phyloP scores from a whole-genome alignment of 2,329 filamentous ascomycete species.

The Diaporthe australafricana region DNA sequence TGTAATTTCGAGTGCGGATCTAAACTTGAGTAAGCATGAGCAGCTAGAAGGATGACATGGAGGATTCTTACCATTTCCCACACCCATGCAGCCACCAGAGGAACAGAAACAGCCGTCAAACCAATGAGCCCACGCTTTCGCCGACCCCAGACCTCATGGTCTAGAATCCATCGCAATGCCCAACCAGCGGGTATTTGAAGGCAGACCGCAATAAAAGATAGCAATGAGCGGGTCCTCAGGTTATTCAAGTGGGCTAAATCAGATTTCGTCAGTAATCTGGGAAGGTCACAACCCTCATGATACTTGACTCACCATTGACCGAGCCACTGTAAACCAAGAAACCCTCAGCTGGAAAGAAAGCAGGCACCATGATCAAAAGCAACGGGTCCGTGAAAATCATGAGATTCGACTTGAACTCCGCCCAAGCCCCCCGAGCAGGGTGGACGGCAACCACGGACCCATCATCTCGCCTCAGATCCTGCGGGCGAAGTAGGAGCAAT shows the following conservation, averaged over 20 bases:
- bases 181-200: conserved; percentile 46
- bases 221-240: conserved; percentile 37
- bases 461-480: conserved; percentile 1
- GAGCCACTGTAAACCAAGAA: conserved; percentile 49
- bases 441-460: conserved; percentile 37
- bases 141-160: conserved; percentile 25
- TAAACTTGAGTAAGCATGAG: neutral
- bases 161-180: conserved; percentile 41
- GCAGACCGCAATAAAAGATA: conserved; percentile 47
- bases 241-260: neutral
- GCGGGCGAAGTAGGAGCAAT: neutral
- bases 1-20: neutral
- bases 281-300: no score
- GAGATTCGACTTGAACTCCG: conserved; percentile 28
- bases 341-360: conserved; percentile 44
- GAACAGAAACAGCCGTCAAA: conserved; percentile 41
- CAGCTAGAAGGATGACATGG: neutral
- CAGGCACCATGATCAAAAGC: conserved; percentile 34
- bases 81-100: conserved; percentile 44
- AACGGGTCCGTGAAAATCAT: conserved; percentile 41
- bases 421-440: conserved; percentile 3
- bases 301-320: conserved; percentile 41
- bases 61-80: conserved; percentile 41
- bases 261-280: neutral
- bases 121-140: conserved; percentile 40